Evolutionary conservation across 2,329 filamentous ascomycete species (phyloP).

Genomic region (Penicillium sp.): DNA sequence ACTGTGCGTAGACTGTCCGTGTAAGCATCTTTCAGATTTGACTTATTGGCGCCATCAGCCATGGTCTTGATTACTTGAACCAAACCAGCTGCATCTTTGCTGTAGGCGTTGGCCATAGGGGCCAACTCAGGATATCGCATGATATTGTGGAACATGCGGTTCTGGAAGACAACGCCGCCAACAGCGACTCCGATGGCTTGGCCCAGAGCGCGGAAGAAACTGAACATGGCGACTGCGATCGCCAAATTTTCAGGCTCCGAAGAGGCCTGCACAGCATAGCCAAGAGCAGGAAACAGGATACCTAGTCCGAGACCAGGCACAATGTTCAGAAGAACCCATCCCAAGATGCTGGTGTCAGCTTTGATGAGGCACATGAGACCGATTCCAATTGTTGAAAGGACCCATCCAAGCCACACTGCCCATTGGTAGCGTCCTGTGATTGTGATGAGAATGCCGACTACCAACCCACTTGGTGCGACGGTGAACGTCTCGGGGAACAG

Average conservation of each 20-base stretch:
- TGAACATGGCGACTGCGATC: slow-evolving; percentile 65
- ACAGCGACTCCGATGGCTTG: slow-evolving; percentile 67
- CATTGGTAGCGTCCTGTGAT: slow-evolving; percentile 61
- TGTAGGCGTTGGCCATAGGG: slow-evolving; percentile 51
- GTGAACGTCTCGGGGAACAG: slow-evolving; percentile 63
- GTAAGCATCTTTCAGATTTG: slow-evolving; percentile 54
- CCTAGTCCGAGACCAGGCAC: slow-evolving; percentile 63
- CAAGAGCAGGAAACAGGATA: slow-evolving; percentile 65
- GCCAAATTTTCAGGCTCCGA: slow-evolving; percentile 59
- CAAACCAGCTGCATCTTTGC: slow-evolving; percentile 59
- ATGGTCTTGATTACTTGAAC: slow-evolving; percentile 61
- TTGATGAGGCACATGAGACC: slow-evolving; percentile 48
- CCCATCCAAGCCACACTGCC: slow-evolving; percentile 64
- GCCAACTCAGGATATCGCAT: slow-evolving; percentile 51
- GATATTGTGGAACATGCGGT: slow-evolving; percentile 58
- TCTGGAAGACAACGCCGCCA: slow-evolving; percentile 70
- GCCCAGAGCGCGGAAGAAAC: slow-evolving; percentile 66
- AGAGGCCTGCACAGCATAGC: slow-evolving; percentile 64
- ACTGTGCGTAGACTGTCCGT: slow-evolving; percentile 56
- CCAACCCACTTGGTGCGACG: slow-evolving; percentile 61
- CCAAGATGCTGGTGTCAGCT: slow-evolving; percentile 50
- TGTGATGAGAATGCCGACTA: slow-evolving; percentile 51
- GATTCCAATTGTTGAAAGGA: slow-evolving; percentile 57
- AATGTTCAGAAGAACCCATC: slow-evolving; percentile 64
- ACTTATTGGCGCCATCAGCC: slow-evolving; percentile 43